Conservation (phyloP, 2,329 filamentous ascomycete genomes). For the Pestalotiopsis sp. region DNA sequence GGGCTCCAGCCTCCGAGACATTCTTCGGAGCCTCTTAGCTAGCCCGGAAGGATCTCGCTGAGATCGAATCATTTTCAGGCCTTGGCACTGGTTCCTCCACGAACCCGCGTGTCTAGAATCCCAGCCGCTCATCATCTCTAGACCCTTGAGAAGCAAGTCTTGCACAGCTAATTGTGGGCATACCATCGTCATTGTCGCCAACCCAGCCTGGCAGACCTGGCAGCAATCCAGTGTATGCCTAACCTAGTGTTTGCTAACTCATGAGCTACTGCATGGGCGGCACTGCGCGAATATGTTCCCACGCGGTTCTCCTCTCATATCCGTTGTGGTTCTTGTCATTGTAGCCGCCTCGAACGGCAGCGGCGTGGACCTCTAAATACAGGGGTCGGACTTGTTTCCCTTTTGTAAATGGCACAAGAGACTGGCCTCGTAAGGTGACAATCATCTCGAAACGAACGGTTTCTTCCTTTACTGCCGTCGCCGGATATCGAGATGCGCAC, state of each 20-base stretch:
- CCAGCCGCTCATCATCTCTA: background rate
- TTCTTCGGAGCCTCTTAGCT: background rate
- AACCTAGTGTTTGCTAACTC: background rate
- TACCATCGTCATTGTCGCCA: background rate
- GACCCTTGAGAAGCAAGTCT: background rate
- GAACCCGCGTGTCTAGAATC: background rate
- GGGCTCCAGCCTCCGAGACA: constrained; percentile 6
- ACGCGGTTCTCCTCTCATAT: background rate
- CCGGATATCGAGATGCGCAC: background rate
- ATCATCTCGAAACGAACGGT: background rate
- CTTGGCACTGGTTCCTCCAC: background rate
- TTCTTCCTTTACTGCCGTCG: background rate
- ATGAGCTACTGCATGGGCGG: constrained; percentile 2
- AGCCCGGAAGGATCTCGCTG: background rate
- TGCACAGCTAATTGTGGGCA: background rate
- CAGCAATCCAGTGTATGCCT: background rate
- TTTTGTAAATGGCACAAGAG: background rate
- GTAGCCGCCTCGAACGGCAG: background rate
- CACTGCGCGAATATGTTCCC: background rate
- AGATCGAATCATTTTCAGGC: constrained; percentile 7
- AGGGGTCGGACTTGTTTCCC: background rate
- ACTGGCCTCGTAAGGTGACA: background rate
- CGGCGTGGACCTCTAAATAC: background rate
- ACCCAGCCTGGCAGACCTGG: background rate
- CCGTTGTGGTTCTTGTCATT: background rate